phyloP scores from a whole-genome alignment of 2,329 filamentous ascomycete species.

The Coniochaeta sp. region DNA sequence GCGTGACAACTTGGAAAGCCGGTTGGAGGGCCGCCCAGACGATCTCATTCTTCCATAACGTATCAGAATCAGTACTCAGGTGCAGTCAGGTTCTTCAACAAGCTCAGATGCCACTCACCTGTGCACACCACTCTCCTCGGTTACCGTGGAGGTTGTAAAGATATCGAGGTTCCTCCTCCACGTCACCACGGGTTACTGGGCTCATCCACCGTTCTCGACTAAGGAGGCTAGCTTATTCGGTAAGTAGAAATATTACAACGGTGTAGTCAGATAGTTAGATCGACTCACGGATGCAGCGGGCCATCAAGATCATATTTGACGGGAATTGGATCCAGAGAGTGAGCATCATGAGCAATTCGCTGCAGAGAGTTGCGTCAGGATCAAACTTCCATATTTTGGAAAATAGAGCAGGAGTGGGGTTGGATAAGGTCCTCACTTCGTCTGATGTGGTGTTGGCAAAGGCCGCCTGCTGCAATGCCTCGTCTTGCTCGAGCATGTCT shows the following conservation, averaged over 20 bases:
- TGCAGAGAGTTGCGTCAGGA: background rate
- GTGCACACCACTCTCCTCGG: slow-evolving; percentile 3
- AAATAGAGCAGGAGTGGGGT: background rate
- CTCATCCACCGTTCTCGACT: background rate
- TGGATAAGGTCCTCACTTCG: slow-evolving; percentile 5
- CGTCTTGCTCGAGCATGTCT: slow-evolving; percentile 3
- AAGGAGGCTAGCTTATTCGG: background rate
- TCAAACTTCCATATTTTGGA: background rate
- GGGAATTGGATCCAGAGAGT: slow-evolving; percentile 2
- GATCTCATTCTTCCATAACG: slow-evolving; percentile 1
- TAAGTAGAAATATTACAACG: background rate
- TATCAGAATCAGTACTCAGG: background rate
- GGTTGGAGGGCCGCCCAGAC: slow-evolving; percentile 10
- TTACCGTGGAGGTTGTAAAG: slow-evolving; percentile 7
- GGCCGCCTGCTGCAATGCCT: slow-evolving; percentile 5
- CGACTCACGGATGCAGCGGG: slow-evolving; percentile 3
- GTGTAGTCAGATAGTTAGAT: background rate
- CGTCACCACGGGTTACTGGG: background rate
- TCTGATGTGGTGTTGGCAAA: slow-evolving; percentile 4
- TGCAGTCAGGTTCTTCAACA: background rate
- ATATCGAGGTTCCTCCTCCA: background rate
- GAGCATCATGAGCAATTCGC: slow-evolving; percentile 2
- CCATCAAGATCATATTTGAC: slow-evolving; percentile 1
- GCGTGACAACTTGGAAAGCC: slow-evolving; percentile 7
- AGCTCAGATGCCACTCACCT: background rate